Base-by-base conservation (phyloP, 2,329 filamentous ascomycete genomes). In the Ophiostoma montium region DNA sequence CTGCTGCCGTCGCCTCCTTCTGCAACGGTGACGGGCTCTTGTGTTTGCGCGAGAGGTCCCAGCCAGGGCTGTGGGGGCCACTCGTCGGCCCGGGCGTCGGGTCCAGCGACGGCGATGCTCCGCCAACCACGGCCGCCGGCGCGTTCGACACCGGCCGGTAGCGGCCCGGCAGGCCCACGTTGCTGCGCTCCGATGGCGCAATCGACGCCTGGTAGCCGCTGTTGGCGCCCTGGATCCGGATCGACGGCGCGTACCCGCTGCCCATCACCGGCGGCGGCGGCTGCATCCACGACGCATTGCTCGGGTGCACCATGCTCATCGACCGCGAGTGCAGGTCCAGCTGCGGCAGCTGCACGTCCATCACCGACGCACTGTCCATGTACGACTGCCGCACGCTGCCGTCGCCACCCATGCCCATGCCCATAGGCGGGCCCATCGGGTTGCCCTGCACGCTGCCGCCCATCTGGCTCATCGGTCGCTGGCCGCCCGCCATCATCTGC, bases 131-230 rank as follows among this genome's bases (percentile, higher is more conserved):
- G 5, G 63, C 60, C 8, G 69, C 70, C 10, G 52, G 51, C 49
- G 74, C 69, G 38, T 83, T 82, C 0, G 86, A 88, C 1, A 96
- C 90, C 1, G 92, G 88, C 42, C 92, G 78, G 66, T 98, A 98
- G 41, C 92, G 80, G 31, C 86, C 82, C 9, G 92, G 88, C 47
- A 94, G 74, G 15, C 92, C 92, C 53, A 95, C 71, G 62, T 94
- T 96, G 71, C 89, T 96, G 53, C 92, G 83, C 67, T 96, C 92
- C 5, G 87, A 95, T 1, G 92, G 92, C 2, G 92, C 90, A 56
- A 98, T 94, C 1, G 90, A 96, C 1, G 88, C 80, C 1, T 88
- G 76, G 65, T 96, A 96, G 9, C 78, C 80, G 47, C 55, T 55
- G 16, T 16, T n/a, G 35, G 65, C 64, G 43, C 68, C 75, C 64